A percentile compares a stretch with the other conserved stretches of the same genome.
phyloP scores from a whole-genome alignment of 345 rosid genomes.

The Passiflora organensis region DNA sequence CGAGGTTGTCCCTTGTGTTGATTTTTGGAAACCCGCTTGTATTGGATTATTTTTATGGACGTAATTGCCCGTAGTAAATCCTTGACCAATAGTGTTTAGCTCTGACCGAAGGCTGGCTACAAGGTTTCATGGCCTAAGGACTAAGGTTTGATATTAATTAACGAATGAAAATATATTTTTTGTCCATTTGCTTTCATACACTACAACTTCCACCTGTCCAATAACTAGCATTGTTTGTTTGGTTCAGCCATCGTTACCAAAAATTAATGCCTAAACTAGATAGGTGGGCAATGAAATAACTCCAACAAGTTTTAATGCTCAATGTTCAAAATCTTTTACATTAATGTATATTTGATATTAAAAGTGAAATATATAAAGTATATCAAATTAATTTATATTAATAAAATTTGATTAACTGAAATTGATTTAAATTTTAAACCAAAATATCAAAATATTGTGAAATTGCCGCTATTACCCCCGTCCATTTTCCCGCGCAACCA shows the following conservation, averaged over 20 bases:
- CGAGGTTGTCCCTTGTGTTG: neutral
- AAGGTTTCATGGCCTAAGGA: neutral
- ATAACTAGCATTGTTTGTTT: neutral
- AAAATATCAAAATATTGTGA: neutral
- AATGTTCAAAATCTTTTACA: neutral
- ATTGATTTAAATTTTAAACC: neutral
- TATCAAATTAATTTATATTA: neutral
- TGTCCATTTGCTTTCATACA: neutral
- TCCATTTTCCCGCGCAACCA: conserved; percentile 20
- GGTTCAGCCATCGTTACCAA: neutral
- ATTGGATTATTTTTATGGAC: neutral
- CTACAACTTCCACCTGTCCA: neutral
- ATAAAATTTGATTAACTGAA: neutral
- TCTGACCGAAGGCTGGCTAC: too few species aligned
- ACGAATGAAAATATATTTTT: neutral
- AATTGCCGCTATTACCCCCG: conserved; percentile 14
- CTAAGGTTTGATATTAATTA: neutral
- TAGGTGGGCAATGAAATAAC: neutral
- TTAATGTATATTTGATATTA: neutral
- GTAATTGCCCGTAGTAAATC: neutral
- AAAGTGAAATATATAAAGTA: neutral
- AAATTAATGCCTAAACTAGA: neutral
- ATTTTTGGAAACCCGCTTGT: neutral
- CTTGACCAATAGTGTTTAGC: neutral
- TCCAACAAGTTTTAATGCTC: neutral